Evolutionary conservation across 2,329 filamentous ascomycete genomes (phyloP).

Genomic region (Nannizzia gypsea): DNA sequence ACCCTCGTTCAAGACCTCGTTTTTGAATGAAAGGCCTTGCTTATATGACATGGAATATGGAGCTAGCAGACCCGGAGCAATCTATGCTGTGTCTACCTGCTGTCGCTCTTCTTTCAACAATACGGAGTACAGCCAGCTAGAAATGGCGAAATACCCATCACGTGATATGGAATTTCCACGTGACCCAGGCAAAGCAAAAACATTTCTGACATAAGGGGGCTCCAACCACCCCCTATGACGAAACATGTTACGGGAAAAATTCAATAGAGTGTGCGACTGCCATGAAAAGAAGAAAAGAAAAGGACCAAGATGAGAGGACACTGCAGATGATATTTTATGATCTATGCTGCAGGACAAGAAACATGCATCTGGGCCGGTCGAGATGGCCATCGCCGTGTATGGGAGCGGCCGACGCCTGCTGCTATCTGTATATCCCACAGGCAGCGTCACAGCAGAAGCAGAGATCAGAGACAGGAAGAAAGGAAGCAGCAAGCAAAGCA

Average conservation of each 20-base stretch:
- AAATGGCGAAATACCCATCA: background rate
- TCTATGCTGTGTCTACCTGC: background rate
- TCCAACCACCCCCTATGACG: background rate
- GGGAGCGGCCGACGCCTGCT: background rate
- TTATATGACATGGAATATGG: no score
- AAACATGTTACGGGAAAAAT: background rate
- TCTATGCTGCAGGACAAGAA: background rate
- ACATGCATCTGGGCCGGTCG: background rate
- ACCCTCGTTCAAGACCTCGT: no score
- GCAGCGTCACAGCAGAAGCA: background rate
- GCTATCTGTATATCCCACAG: background rate
- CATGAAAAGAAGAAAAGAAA: background rate
- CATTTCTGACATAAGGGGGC: background rate
- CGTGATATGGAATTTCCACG: background rate
- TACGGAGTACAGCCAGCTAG: no score
- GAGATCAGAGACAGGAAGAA: background rate
- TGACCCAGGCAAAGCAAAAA: background rate
- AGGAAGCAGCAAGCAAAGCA: background rate
- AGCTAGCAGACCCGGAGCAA: no score
- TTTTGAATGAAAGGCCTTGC: no score
- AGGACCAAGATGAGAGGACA: background rate
- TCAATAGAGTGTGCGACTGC: conserved; percentile 3
- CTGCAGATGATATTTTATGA: conserved; percentile 1
- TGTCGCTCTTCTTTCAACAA: background rate
- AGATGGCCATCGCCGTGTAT: background rate